phyloP scores from a whole-genome alignment of 768 basidiomycete genomes.

The Collybia sp. region DNA sequence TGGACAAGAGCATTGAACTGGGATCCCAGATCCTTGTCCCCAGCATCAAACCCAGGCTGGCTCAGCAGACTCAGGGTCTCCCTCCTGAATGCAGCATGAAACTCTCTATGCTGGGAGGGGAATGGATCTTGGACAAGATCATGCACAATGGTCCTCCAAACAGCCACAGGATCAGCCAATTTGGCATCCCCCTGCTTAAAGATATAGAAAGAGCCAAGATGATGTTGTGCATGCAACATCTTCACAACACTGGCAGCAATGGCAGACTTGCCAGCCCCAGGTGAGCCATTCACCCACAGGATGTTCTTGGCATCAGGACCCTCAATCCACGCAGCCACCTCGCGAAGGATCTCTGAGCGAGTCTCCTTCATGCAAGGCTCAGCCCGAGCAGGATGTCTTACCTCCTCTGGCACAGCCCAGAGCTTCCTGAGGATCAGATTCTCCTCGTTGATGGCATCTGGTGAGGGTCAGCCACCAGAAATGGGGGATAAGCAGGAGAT shows the following conservation, averaged over 20 bases:
- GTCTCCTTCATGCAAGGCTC: background rate
- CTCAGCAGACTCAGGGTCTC: background rate
- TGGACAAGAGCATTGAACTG: background rate
- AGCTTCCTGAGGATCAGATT: too few species aligned
- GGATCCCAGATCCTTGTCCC: background rate
- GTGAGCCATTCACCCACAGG: background rate
- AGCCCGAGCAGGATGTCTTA: too few species aligned
- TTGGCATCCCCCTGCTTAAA: constrained; percentile 8
- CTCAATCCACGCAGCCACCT: background rate
- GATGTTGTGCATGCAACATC: constrained; percentile 3
- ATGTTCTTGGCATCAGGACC: background rate
- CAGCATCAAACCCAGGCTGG: background rate
- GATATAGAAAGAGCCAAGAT: constrained; percentile 14
- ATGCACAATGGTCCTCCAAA: constrained; percentile 9
- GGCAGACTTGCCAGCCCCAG: background rate
- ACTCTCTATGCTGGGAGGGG: too few species aligned
- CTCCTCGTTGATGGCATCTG: too few species aligned
- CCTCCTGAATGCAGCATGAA: background rate
- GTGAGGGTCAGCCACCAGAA: too few species aligned
- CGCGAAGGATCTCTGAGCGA: background rate
- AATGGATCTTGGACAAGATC: background rate
- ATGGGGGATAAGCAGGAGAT: too few species aligned
- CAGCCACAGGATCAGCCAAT: constrained; percentile 3
- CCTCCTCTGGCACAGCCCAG: too few species aligned
- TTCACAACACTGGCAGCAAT: constrained; percentile 10